Base-by-base conservation (phyloP, 768 basidiomycete genomes). In the Trametes cingulata region DNA sequence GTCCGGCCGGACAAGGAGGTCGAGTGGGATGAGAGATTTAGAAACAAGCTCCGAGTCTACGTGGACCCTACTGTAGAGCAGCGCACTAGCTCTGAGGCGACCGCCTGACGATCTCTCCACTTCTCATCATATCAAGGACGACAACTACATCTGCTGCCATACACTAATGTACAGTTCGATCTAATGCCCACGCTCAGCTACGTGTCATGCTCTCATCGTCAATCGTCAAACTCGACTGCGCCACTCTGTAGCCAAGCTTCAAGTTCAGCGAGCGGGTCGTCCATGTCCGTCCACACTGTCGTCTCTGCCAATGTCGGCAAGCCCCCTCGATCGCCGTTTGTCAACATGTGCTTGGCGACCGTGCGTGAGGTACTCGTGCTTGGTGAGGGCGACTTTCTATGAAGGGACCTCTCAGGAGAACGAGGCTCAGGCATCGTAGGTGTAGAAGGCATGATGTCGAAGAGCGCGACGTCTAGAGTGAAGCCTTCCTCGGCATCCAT, bases 21-120 rank as follows among this genome's bases (percentile, higher is more conserved):
- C 13, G 79, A 78, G 22, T 98, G 94, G 94, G 90, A 95, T 67
- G 81, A 86, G 60, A 77, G 87, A 59, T 90, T 91, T 66, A 75
- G 77, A 53, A 78, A 79, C 45, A 78, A 80, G 19, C 67, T 95
- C 56, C 78, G 75, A 47, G 80, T 93, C 6, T 92, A 88, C 68
- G 77, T 76, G 19, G 75, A 81, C 65, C 78, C 69, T 39, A 10
- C 52, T 29, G 41, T 46, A 22, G 56, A 66, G 40, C 25, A 51
- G 37, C 27, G 41, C 17, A 55, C 46, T 15, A 52, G 43, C 40
- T 27, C 57, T 35, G 39, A 52, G 45, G 33, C 50, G 15, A 10
- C 40, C 19, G 58, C 61, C 19, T 47, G 48, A 56, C 43, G 22
- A 61, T 17, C n/a, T 17, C n/a, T 48, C 19, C 42, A 37, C 17